Evolutionary conservation across 148 eudicot genomes (phyloP).

Genomic region (Selenicereus undatus): DNA sequence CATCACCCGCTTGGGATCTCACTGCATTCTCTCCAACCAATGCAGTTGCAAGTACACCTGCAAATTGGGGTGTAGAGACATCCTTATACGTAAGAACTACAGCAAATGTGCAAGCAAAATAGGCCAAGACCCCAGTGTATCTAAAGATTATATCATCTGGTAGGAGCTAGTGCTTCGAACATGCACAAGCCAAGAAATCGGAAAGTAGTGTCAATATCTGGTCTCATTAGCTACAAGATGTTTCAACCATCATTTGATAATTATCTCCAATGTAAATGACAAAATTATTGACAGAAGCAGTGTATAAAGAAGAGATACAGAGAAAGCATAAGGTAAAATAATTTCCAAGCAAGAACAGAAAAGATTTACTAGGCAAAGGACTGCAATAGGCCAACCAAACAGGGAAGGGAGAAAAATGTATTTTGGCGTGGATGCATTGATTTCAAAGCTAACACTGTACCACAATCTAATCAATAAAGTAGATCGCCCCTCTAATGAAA

Average conservation of each 20-base stretch:
- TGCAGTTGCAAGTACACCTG: slow-evolving; percentile 69
- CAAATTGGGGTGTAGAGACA: slow-evolving; percentile 7
- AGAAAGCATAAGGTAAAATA: no score
- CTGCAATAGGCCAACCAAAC: no score
- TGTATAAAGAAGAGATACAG: no score
- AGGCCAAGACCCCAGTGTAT: background rate
- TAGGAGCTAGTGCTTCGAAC: background rate
- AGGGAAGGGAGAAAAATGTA: no score
- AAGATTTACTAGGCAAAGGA: no score
- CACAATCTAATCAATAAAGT: no score
- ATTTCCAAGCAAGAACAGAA: no score
- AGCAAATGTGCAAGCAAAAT: background rate
- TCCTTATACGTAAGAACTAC: background rate
- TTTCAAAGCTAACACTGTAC: no score
- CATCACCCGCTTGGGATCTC: slow-evolving; percentile 34
- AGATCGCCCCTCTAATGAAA: no score
- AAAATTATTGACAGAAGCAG: no score
- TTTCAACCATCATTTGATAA: background rate
- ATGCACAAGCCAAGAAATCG: background rate
- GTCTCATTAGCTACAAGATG: background rate
- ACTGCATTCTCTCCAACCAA: slow-evolving; percentile 51
- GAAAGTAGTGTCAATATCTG: background rate
- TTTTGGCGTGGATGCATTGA: no score
- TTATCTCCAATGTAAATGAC: no score
- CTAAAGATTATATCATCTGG: background rate